phyloP scores from a whole-genome alignment of 2,329 filamentous ascomycete species.

The Aspergillus neoniger region DNA sequence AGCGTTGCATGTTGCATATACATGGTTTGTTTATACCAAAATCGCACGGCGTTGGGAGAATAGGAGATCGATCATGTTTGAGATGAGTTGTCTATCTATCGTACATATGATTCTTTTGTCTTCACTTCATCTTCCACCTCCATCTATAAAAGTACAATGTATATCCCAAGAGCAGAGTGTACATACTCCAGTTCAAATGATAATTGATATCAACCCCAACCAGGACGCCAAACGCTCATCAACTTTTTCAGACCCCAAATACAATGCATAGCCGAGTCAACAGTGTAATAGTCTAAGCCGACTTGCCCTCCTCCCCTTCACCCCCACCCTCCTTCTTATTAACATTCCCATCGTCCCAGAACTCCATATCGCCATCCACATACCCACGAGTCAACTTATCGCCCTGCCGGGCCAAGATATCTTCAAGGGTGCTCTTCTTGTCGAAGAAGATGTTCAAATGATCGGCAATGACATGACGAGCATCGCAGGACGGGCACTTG shows the following conservation, averaged over 20 bases:
- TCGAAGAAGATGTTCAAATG: conserved; percentile 67
- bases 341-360: conserved; percentile 75
- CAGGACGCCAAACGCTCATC: background rate
- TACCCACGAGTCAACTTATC: conserved; percentile 80
- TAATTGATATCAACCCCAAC: background rate
- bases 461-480: conserved; percentile 88
- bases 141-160: background rate
- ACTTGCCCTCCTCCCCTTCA: conserved; percentile 5
- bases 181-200: conserved; percentile 8
- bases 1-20: conserved; percentile 22
- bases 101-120: conserved; percentile 5
- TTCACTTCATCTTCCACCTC: background rate
- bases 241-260: background rate
- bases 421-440: conserved; percentile 44
- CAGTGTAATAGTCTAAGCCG: too few relatives aligned
- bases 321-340: conserved; percentile 24
- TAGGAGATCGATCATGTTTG: conserved; percentile 14
- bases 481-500: conserved; percentile 81
- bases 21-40: conserved; percentile 12
- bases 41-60: conserved; percentile 26
- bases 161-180: conserved; percentile 23
- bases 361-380: conserved; percentile 83
- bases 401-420: conserved; percentile 43
- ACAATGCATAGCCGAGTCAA: too few relatives aligned
- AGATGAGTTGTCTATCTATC: background rate